Conservation (phyloP, 768 basidiomycete genomes). For the Lactarius akahatsu region DNA sequence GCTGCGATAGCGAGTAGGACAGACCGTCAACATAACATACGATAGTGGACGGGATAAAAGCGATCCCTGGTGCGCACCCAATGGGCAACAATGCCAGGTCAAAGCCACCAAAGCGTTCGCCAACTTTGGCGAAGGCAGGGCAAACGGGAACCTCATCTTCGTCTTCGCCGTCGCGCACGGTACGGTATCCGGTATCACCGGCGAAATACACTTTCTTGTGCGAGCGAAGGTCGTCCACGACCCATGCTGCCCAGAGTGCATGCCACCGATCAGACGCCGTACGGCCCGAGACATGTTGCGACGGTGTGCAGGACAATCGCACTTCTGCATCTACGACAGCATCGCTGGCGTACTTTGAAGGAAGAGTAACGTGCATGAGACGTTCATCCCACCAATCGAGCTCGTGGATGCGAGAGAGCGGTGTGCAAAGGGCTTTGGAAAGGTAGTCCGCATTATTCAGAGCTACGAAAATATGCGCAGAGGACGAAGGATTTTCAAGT, state of each 20-base stretch:
- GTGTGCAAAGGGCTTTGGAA: slow-evolving; percentile 34
- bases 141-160: slow-evolving; percentile 55
- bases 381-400: slow-evolving; percentile 53
- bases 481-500: slow-evolving; percentile 24
- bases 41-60: not conserved
- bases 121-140: slow-evolving; percentile 74
- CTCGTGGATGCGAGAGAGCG: slow-evolving; percentile 38
- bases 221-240: slow-evolving; percentile 49
- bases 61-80: slow-evolving; percentile 40
- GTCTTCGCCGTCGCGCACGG: slow-evolving; percentile 47
- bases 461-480: slow-evolving; percentile 46
- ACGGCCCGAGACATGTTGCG: slow-evolving; percentile 63
- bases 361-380: slow-evolving; percentile 33
- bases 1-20: slow-evolving; percentile 38
- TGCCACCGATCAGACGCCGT: slow-evolving; percentile 50
- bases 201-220: slow-evolving; percentile 61
- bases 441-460: slow-evolving; percentile 46
- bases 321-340: slow-evolving; percentile 35
- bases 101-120: slow-evolving; percentile 58
- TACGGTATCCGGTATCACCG: slow-evolving; percentile 69
- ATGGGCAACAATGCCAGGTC: slow-evolving; percentile 72
- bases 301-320: slow-evolving; percentile 57
- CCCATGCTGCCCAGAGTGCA: slow-evolving; percentile 69
- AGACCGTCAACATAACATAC: not conserved
- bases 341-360: slow-evolving; percentile 12